Evolutionary conservation across 257 asterid species (phyloP), one percentile per base, ranked within the genome.

Genomic region (Nicotiana obtusifolia): DNA sequence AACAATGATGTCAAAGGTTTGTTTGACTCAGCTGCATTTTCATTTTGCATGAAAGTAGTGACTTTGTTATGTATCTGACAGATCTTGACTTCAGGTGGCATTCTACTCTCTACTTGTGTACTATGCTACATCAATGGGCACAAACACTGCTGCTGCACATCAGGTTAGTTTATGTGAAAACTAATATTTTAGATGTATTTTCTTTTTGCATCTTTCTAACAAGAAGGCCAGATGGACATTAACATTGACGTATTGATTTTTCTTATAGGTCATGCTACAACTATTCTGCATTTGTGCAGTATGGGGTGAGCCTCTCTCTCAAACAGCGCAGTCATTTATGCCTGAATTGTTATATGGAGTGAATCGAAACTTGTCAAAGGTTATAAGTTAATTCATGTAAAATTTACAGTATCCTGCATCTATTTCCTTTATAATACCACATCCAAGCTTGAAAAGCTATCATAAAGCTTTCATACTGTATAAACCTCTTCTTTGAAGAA

Each of bases 251-350:
- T 22, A 77, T 76, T 83, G 47, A 69, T 69, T 59, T 81, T 80
- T 26, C 61, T 64, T 11, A 85, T 81, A 95, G 98, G 99, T 95
- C 87, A 92, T 94, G 98, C 90, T 95, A 81, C 99, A 95, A 83
- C 81, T 95, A 80, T 94, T 87, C 84, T 79, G 93, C 88, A 86
- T 92, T 90, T 95, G 95, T 86, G 81, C 98, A 10, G 97, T 95
- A 77, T 94, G 89, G 89, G 97, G 97, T 77, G 98, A 95, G 85
- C 98, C 98, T 81, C 97, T 95, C 68, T 95, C 99, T 80, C 98
- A 95, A 86, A 95, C 99, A 10, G 96, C 98, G 24, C 99, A 95
- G 87, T 91, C 98, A 57, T 95, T 91, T 89, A 92, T 95, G 97
- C 99, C 98, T 0, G 98, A 94, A 89, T 83, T 91, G 84, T 81